Conservation (phyloP, 495 filamentous ascomycete species). For the Aspergillus saccharolyticus region DNA sequence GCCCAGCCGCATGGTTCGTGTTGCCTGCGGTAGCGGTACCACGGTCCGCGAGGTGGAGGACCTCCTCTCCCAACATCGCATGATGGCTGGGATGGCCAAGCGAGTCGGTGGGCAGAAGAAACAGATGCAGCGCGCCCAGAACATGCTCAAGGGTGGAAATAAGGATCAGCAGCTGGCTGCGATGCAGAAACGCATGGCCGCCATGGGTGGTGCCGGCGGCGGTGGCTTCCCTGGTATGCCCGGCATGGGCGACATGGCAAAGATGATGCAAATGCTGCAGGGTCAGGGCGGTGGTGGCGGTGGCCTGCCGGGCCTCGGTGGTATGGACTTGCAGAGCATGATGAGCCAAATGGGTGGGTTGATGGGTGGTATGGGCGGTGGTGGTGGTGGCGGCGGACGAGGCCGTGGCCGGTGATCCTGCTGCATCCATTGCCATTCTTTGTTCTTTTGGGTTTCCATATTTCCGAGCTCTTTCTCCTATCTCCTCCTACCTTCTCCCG, state of each 20-base stretch:
- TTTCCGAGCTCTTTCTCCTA: not conserved
- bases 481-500: not conserved
- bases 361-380: constrained; percentile 55
- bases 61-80: constrained; percentile 90
- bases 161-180: constrained; percentile 92
- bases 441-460: not conserved
- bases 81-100: constrained; percentile 99
- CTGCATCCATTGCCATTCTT: not conserved
- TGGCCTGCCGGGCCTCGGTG: constrained; percentile 51
- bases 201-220: constrained; percentile 73
- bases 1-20: constrained; percentile 88
- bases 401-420: constrained; percentile 34
- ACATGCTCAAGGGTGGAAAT: constrained; percentile 81
- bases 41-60: constrained; percentile 94
- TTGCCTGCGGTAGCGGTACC: constrained; percentile 85
- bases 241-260: constrained; percentile 73
- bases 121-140: constrained; percentile 91
- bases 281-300: constrained; percentile 40
- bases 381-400: constrained; percentile 34
- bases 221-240: constrained; percentile 42
- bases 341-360: constrained; percentile 77
- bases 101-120: constrained; percentile 95
- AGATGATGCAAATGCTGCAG: constrained; percentile 74
- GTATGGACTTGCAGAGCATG: constrained; percentile 78
- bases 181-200: constrained; percentile 91